Evolutionary conservation across 768 basidiomycete species (phyloP).

Genomic region (Holtermanniella nyarrowii): DNA sequence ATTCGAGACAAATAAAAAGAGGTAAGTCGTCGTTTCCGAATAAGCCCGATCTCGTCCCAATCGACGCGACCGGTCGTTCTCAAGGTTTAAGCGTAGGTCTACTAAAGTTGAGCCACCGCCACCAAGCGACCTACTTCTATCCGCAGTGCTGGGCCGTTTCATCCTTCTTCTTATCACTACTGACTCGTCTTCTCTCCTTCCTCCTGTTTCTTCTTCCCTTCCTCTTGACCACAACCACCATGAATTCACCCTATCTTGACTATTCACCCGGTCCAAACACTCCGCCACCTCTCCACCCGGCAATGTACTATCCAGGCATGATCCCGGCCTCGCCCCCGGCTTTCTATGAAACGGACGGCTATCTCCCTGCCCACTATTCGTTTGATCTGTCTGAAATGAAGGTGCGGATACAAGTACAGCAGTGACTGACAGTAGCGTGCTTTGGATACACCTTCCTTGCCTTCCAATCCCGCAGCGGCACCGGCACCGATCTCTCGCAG

Average conservation of each 20-base stretch:
- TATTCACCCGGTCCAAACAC: constrained; percentile 4
- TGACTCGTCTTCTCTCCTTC: neutral
- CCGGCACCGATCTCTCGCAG: constrained; percentile 22
- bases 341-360: too few species aligned
- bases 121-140: too few species aligned
- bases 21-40: too few species aligned
- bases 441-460: constrained; percentile 24
- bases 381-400: constrained; percentile 30
- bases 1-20: too few species aligned
- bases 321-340: too few species aligned
- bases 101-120: too few species aligned
- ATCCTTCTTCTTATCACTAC: neutral
- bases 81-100: too few species aligned
- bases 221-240: neutral
- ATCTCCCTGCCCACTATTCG: too few species aligned
- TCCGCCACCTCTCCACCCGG: constrained; percentile 3
- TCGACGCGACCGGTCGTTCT: too few species aligned
- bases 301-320: too few species aligned
- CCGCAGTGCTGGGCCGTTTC: neutral
- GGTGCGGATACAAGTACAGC: constrained; percentile 13
- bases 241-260: constrained; percentile 3
- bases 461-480: constrained; percentile 25
- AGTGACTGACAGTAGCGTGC: neutral
- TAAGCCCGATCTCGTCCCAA: too few species aligned
- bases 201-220: neutral